Evolutionary conservation across 116 monocot species (phyloP).

Genomic region (Thalassia testudinum): DNA sequence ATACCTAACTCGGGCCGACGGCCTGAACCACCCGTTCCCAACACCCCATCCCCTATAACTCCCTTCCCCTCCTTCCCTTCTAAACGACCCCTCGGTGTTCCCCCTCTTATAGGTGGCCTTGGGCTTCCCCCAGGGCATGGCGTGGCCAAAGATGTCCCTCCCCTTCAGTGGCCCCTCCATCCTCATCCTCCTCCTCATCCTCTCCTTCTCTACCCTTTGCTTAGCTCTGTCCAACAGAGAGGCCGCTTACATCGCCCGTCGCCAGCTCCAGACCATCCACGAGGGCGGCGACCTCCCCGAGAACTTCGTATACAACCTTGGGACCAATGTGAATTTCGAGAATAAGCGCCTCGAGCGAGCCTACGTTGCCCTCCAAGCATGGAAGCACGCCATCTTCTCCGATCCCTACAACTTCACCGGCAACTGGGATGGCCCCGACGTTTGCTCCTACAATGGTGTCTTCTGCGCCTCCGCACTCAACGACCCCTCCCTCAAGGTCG

Average conservation of each 20-base stretch:
- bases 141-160: background rate
- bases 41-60: too few relatives aligned
- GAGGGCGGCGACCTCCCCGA: conserved; percentile 33
- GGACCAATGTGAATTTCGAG: conserved; percentile 7
- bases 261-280: conserved; percentile 18
- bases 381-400: conserved; percentile 13
- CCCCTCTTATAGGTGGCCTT: too few relatives aligned
- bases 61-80: too few relatives aligned
- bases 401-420: conserved; percentile 10
- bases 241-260: conserved; percentile 27
- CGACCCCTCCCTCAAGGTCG: conserved; percentile 5
- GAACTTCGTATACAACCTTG: conserved; percentile 29
- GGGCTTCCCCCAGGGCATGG: too few relatives aligned
- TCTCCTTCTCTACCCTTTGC: conserved; percentile 1
- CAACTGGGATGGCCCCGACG: conserved; percentile 12
- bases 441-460: conserved; percentile 16
- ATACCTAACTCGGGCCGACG: too few relatives aligned
- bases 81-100: too few relatives aligned
- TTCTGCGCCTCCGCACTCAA: conserved; percentile 8
- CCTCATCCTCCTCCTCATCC: conserved; percentile 9
- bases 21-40: too few relatives aligned
- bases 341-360: conserved; percentile 31
- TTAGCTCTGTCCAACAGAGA: conserved; percentile 16
- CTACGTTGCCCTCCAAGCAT: conserved; percentile 39
- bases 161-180: background rate